Evolutionary conservation across 2,329 filamentous ascomycete species (phyloP).

Genomic region (Beauveria pseudobassiana): DNA sequence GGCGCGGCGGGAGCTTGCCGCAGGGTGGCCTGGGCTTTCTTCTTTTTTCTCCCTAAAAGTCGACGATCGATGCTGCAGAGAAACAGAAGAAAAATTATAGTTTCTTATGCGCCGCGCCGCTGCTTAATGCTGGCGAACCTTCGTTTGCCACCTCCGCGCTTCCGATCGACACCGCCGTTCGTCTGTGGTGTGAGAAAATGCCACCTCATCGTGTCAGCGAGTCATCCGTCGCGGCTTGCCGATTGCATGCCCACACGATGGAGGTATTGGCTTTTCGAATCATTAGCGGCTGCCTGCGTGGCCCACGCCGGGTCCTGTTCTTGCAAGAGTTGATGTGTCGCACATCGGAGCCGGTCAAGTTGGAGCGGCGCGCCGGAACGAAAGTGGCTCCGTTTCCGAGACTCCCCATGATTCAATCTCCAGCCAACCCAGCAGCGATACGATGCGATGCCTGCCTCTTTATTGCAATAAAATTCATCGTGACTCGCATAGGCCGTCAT

Average conservation of each 20-base stretch:
- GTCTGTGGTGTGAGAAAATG: background rate
- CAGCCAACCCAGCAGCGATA: background rate
- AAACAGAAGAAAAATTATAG: background rate
- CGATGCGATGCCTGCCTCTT: background rate
- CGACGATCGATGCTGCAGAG: background rate
- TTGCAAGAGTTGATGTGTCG: background rate
- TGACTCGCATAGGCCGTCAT: background rate
- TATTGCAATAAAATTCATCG: background rate
- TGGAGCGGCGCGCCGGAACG: slow-evolving; percentile 4
- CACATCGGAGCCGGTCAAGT: background rate
- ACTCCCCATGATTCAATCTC: background rate
- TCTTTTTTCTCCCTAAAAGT: background rate
- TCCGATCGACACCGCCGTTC: slow-evolving; percentile 7
- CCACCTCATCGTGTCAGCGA: background rate
- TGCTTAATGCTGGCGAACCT: background rate
- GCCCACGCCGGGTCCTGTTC: background rate
- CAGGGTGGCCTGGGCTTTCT: background rate
- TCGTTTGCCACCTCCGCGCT: slow-evolving; percentile 5
- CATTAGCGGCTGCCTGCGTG: background rate
- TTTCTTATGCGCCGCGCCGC: background rate
- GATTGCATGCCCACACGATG: background rate
- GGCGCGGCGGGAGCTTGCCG: slow-evolving; percentile 7
- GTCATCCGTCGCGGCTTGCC: background rate
- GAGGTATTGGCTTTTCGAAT: background rate
- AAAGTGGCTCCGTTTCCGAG: slow-evolving; percentile 7